Evolutionary conservation across 2,329 filamentous ascomycete genomes (phyloP), one percentile per base, ranked within the genome.

Genomic region (Lachnellula subtilissima): DNA sequence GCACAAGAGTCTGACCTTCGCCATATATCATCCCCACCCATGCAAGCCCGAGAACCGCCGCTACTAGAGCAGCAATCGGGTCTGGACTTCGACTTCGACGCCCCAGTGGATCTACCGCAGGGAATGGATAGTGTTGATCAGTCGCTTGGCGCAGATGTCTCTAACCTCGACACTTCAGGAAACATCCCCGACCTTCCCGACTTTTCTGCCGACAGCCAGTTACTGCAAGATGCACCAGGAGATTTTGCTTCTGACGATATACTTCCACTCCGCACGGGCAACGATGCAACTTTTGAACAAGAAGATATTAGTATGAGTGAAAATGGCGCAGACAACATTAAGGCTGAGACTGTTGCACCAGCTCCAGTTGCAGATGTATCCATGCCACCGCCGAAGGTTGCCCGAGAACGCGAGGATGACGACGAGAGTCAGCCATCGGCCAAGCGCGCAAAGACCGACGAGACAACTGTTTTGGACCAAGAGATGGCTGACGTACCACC

Each of bases 361-460:
- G 46, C 61, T 17, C 50, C 66, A 48, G 50, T 61, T 3, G 70
- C 22, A 32, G 45, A 25, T 22, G 17, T 14, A 48, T 35, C 45
- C n/a, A 32, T 32, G 12, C 23, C 23, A 7, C 23, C 25, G n/a
- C 22, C 71, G 3, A 93, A 92, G 73, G 69, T 87, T 12, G 79
- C 89, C 1, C 85, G 90, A 11, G 87, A 86, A 63, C 86, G 92
- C 14, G 91, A 96, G 56, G 86, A 91, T 4, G 91, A 96, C 61
- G 75, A 76, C 15, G 76, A 76, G 1, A 75, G 75, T 14, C 82
- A 90, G 61, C 91, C 87, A 52, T 82, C 83, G 15, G 82, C 91
- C 1, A 97, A 97, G 76, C 86, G 92, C 25, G 84, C 89, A 39
- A 93, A 86, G 73, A 88, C 89, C 0, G 87, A 88, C 15, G 76